Percentiles rank a stretch among this genome's conserved stretches.
These are phyloP conservation scores for Lachancea waltii DNA, from an alignment of 805 yeast species.

Conservation along the genomic window DNA sequence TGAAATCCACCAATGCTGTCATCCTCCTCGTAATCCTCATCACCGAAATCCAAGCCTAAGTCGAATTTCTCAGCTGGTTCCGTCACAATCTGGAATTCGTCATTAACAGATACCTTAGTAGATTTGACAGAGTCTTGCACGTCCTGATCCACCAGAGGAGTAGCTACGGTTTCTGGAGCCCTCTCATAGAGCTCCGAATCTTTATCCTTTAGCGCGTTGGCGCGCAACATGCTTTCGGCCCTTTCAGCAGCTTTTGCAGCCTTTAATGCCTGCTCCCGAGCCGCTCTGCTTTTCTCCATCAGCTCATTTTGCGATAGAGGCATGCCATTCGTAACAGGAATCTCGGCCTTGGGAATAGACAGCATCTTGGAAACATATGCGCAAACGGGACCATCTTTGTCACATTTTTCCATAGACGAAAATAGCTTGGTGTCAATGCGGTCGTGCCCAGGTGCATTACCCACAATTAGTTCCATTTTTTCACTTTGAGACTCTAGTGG, in stretches of 20 bases:
- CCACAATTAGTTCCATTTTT: constrained; percentile 63
- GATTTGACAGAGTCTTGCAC: constrained; percentile 2
- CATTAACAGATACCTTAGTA: constrained; percentile 10
- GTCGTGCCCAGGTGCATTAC: constrained; percentile 44
- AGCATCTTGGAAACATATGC: constrained; percentile 88
- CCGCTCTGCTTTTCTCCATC: constrained; percentile 53
- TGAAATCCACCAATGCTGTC: constrained; percentile 17
- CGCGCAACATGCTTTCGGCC: constrained; percentile 25
- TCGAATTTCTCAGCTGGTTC: constrained; percentile 26
- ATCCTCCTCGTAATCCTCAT: constrained; percentile 13
- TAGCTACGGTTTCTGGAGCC: constrained; percentile 23
- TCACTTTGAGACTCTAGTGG: constrained; percentile 70
- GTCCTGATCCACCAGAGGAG: constrained; percentile 19
- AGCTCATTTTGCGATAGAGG: constrained; percentile 48
- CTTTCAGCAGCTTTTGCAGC: constrained; percentile 53
- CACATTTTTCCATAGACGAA: constrained; percentile 59
- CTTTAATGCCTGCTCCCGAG: constrained; percentile 59
- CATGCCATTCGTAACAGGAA: constrained; percentile 50
- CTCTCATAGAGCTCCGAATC: constrained; percentile 19
- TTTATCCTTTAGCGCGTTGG: constrained; percentile 12
- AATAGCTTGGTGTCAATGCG: constrained; percentile 43
- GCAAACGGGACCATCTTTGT: constrained; percentile 52
- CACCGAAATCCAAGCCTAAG: constrained; percentile 18
- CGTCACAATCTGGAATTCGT: constrained; percentile 18
- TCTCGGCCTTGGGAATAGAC: constrained; percentile 73